Base-by-base conservation (phyloP, 495 filamentous ascomycete species). In the Neurospora sp. region DNA sequence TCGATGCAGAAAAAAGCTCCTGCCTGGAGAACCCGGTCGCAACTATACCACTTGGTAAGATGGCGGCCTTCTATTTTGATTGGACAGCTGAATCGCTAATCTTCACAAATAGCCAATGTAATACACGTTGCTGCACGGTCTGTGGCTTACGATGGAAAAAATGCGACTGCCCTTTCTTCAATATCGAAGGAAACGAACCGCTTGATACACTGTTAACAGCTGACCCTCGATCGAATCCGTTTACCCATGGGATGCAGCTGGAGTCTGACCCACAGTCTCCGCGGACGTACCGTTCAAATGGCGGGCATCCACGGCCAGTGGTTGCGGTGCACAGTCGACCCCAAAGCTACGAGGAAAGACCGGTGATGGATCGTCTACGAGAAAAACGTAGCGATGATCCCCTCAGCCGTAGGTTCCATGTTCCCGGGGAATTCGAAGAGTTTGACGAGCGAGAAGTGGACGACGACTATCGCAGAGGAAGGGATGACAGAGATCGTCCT, bases 41-140 rank as follows among this genome's bases (percentile, higher is more conserved):
- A 93, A 93, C 81, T 93, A 94, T 77, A 94, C 94, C 89, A 93
- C 90, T 66, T 96, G 90, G 89, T 90, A 85, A 79, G 89, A 42
- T n/a, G 17, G 4, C 81, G 38, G 31, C n/a, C 71, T 54, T 69
- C 42, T 5, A 24, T 19, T 37, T 45, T 40, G 54, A 74, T 38
- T 69, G 45, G 34, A 66, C 9, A 38, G 9, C 40, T 19, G 39
- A 15, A 74, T 79, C 42, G 80, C 77, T 36, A 70, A 69, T 37
- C 0, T 71, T 69, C 31, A 37, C n/a, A 0, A 15, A n/a, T 17
- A 90, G 91, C 80, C 92, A 89, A 71, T 95, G 93, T 78, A 89
- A 87, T 70, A 92, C 92, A 31, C 88, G 94, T 76, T 94, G 94
- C 80, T 96, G 93, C 82, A 92, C 93, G 88, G 85, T 91, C 40